Evolutionary conservation across 2,329 filamentous ascomycete species (phyloP), one percentile per base, ranked within the genome.

Genomic region (Claviceps humidiphila): DNA sequence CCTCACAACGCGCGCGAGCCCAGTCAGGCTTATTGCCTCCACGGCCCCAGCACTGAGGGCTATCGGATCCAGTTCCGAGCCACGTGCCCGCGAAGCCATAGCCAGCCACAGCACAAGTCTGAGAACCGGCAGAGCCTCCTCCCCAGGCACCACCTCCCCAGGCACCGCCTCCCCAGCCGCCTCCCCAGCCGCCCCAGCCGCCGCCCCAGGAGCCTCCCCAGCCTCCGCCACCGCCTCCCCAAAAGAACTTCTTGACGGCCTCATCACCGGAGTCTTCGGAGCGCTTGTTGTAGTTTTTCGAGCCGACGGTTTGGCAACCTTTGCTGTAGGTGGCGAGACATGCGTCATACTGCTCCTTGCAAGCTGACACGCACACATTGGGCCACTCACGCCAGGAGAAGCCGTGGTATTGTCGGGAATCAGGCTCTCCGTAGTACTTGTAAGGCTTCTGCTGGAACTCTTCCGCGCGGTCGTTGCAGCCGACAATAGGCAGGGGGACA

Each of bases 401-500:
- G 20, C 68, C 66, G 17, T 64, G 64, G 66, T 75, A 78, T 22
- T 68, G 65, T 51, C 53, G 56, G 55, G 66, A 69, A 57, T 76
- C 65, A 45, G 65, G 57, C 49, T 71, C 62, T 13, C 60, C 73
- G 68, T 79, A 80, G 41, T 75, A 65, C 68, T 80, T 80, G 67
- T 76, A 77, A 17, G 69, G 68, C 57, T 72, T 71, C 51, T 58
- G 58, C 30, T 58, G 56, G 57, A 67, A 74, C 55, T 77, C 72
- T 7, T 55, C 53, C 54, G 66, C 60, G 42, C 73, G 57, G 57
- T 80, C 75, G 63, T 78, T 80, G 69, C 77, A 80, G 24, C 71
- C 73, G 37, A 80, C 69, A 52, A 76, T 63, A 46, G 76, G 77
- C 50, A 80, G 64, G 22, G 67, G 64, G 51, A 80, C 77, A 54